Conservation (phyloP, 306 rosid species). For the Cajanus cajan region DNA sequence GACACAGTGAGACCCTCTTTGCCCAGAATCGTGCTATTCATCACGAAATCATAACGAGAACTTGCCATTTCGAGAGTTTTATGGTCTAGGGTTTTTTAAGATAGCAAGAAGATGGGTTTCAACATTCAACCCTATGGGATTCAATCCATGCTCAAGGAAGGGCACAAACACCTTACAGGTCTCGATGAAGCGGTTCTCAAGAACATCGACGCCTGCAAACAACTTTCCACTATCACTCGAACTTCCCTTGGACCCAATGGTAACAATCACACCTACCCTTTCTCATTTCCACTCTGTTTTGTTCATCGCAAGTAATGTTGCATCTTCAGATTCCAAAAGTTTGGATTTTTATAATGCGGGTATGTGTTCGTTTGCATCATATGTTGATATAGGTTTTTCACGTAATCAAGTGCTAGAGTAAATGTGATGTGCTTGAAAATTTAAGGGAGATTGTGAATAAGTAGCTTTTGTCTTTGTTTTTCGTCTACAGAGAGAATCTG, state of each 20-base stretch:
- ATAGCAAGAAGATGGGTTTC: conserved; percentile 42
- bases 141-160: conserved; percentile 93
- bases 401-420: not conserved
- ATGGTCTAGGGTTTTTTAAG: not conserved
- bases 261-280: conserved; percentile 16
- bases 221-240: conserved; percentile 84
- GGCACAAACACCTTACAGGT: conserved; percentile 82
- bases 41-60: too few species aligned
- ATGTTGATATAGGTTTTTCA: not conserved
- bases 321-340: not conserved
- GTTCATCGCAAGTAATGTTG: not conserved
- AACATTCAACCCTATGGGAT: conserved; percentile 68
- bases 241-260: conserved; percentile 98
- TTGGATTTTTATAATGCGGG: conserved; percentile 5
- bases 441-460: not conserved
- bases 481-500: not conserved
- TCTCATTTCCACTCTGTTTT: not conserved
- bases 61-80: not conserved
- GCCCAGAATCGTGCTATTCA: too few species aligned
- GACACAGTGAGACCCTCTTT: too few species aligned
- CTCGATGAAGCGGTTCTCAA: conserved; percentile 91
- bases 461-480: not conserved
- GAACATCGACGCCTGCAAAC: conserved; percentile 96
- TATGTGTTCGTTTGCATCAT: not conserved
- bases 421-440: not conserved